Conservation (phyloP, 306 rosid genomes). For the Trichosanthes truncata region DNA sequence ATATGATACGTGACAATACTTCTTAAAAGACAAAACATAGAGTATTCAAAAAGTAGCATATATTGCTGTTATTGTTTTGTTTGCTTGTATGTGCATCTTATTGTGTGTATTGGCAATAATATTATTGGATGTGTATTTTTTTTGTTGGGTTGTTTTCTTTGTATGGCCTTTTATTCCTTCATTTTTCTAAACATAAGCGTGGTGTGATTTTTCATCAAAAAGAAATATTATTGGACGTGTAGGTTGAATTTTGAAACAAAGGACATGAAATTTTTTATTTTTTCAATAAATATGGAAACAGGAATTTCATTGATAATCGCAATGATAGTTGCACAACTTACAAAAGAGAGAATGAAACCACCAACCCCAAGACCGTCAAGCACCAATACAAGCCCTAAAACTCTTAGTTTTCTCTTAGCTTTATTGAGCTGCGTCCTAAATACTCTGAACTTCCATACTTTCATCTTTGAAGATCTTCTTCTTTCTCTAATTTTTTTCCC, state of each 20-base stretch:
- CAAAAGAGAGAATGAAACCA: neutral
- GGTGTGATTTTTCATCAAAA: neutral
- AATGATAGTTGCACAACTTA: neutral
- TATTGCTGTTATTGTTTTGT: neutral
- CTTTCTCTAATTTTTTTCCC: neutral
- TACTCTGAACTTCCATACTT: neutral
- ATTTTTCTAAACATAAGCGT: neutral
- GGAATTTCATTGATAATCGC: neutral
- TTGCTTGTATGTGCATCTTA: neutral
- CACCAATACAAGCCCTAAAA: neutral
- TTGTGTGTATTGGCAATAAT: neutral
- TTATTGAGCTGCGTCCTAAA: neutral
- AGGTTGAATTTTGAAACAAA: neutral
- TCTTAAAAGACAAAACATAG: neutral
- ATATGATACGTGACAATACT: neutral
- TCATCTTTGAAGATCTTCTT: neutral
- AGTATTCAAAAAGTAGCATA: neutral
- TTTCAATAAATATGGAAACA: neutral
- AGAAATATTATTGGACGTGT: neutral
- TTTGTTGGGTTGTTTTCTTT: neutral
- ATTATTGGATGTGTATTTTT: neutral
- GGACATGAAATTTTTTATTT: neutral
- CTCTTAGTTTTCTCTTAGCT: neutral
- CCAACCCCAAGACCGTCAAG: neutral
- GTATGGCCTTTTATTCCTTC: neutral